These are phyloP conservation scores for Sporothrix globosa DNA, from an alignment of 2,329 filamentous ascomycete species.

Conservation along the genomic window DNA sequence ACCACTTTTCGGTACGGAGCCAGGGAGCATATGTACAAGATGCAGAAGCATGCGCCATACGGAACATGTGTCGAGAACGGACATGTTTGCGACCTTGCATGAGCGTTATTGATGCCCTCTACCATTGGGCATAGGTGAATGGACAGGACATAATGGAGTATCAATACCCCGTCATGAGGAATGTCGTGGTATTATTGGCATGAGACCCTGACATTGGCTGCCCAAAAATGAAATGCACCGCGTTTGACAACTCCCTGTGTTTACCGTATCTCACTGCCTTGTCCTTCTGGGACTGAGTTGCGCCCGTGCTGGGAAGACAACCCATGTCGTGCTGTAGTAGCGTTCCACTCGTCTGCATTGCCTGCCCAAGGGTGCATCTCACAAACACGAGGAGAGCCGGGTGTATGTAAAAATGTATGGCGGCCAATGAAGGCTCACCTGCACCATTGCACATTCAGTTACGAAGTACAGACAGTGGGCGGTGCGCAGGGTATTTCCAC, in stretches of 20 bases:
- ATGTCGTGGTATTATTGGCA: constrained; percentile 12
- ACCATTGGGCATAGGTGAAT: constrained; percentile 5
- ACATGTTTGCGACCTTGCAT: constrained; percentile 17
- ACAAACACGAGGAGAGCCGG: background rate
- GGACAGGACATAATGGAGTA: constrained; percentile 16
- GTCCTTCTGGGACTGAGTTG: background rate
- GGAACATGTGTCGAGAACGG: constrained; percentile 10
- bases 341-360: constrained; percentile 24
- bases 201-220: background rate
- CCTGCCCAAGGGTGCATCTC: constrained; percentile 4
- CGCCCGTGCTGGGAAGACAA: background rate
- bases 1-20: constrained; percentile 7
- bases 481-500: background rate
- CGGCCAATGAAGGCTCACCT: constrained; percentile 9
- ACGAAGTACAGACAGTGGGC: background rate
- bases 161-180: background rate
- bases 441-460: constrained; percentile 9
- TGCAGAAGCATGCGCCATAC: constrained; percentile 12
- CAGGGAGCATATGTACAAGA: background rate
- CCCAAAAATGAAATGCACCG: background rate
- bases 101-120: background rate
- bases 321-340: constrained; percentile 16
- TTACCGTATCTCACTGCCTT: constrained; percentile 6
- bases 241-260: background rate
- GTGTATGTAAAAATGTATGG: background rate